Conservation (phyloP, 176 grass and related monocot genomes). For the Elymus sibiricus region DNA sequence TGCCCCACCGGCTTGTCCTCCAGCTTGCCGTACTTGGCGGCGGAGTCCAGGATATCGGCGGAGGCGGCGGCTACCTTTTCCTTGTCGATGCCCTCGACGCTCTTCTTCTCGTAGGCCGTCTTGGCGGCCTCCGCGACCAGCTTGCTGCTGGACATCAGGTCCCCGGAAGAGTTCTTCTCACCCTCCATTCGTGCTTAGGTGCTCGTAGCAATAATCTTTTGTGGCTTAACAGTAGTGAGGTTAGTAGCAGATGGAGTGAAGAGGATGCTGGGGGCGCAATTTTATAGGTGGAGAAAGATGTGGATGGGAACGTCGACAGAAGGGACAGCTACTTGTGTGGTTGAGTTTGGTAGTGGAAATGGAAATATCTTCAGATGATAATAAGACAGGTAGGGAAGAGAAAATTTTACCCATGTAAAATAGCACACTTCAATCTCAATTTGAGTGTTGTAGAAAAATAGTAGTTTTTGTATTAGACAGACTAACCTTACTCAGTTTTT, state of each 20-base stretch:
- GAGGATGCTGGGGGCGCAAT: not conserved
- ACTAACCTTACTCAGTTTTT: not conserved
- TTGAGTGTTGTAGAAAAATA: not conserved
- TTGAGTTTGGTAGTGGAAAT: not conserved
- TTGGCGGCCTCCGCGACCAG: conserved; percentile 47
- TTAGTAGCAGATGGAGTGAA: not conserved
- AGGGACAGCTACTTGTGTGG: conserved; percentile 19
- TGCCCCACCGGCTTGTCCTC: conserved; percentile 69
- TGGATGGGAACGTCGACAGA: not conserved
- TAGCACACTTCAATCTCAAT: not conserved
- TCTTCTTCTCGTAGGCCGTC: conserved; percentile 49
- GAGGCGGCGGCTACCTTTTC: conserved; percentile 59
- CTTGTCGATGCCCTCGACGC: conserved; percentile 61
- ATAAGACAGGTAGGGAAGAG: not conserved
- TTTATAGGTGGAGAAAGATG: conserved; percentile 18
- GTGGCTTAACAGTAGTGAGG: not conserved
- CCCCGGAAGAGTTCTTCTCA: conserved; percentile 2
- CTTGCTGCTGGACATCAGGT: conserved; percentile 73
- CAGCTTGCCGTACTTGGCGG: conserved; percentile 58
- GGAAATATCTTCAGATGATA: conserved; percentile 15
- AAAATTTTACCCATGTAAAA: no score
- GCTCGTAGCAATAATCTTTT: not conserved
- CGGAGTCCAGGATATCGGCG: conserved; percentile 50
- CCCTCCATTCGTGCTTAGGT: conserved; percentile 16
- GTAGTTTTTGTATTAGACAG: not conserved